Evolutionary conservation across 352 stramenopile species (phyloP).

Genomic region (Phytopythium sindhum): DNA sequence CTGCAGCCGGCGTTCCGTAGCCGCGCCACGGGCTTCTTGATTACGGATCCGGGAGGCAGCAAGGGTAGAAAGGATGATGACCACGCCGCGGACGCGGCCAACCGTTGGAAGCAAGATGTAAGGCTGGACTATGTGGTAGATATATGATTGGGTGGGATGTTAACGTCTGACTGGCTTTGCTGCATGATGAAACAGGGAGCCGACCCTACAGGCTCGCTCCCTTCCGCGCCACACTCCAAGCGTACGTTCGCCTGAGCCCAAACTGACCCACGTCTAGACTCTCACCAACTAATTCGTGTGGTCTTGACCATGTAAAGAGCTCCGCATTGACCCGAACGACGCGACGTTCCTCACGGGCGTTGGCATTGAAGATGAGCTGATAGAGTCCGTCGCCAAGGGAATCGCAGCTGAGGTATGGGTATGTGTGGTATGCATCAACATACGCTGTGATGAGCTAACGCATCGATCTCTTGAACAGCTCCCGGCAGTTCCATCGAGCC

Average conservation of each 20-base stretch:
- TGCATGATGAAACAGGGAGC: not conserved
- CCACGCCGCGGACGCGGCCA: not conserved
- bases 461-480: slow-evolving; percentile 19
- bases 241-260: not conserved
- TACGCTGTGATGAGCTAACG: not conserved
- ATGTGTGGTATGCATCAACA: not conserved
- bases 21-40: slow-evolving; percentile 42
- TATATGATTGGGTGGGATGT: not conserved
- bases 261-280: no score
- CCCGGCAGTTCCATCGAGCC: slow-evolving; percentile 43
- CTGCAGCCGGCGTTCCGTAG: slow-evolving; percentile 54
- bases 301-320: slow-evolving; percentile 6
- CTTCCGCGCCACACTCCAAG: not conserved
- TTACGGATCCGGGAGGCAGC: slow-evolving; percentile 17
- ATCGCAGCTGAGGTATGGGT: slow-evolving; percentile 23
- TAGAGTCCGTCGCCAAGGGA: slow-evolving; percentile 11
- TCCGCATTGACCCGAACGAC: slow-evolving; percentile 49
- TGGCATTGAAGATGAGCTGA: slow-evolving; percentile 60
- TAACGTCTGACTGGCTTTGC: not conserved
- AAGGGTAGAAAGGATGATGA: not conserved
- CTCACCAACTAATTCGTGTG: not conserved
- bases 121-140: not conserved
- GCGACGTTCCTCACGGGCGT: slow-evolving; percentile 78
- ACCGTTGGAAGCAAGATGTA: not conserved
- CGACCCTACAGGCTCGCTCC: not conserved